phyloP scores from a whole-genome alignment of 352 stramenopile species.

The Peronosclerospora sorghi region DNA sequence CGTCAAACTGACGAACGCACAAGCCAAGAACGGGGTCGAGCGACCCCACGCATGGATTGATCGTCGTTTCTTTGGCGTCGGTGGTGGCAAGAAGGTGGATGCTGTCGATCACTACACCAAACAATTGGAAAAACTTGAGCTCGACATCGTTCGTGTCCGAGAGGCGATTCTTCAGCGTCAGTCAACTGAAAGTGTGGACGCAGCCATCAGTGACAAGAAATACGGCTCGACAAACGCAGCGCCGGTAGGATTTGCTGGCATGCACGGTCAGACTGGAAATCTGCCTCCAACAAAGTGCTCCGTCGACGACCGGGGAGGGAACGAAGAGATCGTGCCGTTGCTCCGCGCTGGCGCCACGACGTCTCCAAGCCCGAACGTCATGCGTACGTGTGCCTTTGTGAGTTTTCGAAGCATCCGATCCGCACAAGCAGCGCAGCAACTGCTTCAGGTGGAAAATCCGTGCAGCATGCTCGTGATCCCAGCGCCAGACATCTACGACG shows the following conservation, averaged over 20 bases:
- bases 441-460: conserved; percentile 60
- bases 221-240: conserved; percentile 9
- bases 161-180: conserved; percentile 41
- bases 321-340: conserved; percentile 20
- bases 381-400: conserved; percentile 57
- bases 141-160: conserved; percentile 33
- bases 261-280: conserved; percentile 18
- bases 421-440: conserved; percentile 55
- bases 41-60: conserved; percentile 30
- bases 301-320: conserved; percentile 13
- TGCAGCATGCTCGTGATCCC: conserved; percentile 43
- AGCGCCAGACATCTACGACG: conserved; percentile 55
- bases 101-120: conserved; percentile 47
- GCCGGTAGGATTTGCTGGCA: conserved; percentile 11
- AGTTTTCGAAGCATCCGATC: conserved; percentile 56
- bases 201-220: conserved; percentile 13
- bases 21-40: conserved; percentile 17
- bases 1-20: conserved; percentile 28
- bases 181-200: conserved; percentile 23
- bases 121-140: conserved; percentile 37
- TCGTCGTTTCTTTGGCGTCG: conserved; percentile 36
- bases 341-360: conserved; percentile 20
- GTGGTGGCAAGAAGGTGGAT: conserved; percentile 39
- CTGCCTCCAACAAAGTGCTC: conserved; percentile 24
- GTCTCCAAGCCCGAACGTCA: conserved; percentile 35